These are phyloP conservation scores for Ceratocystis cacaofunesta DNA, from an alignment of 2,329 filamentous ascomycete genomes.

Conservation along the genomic window DNA sequence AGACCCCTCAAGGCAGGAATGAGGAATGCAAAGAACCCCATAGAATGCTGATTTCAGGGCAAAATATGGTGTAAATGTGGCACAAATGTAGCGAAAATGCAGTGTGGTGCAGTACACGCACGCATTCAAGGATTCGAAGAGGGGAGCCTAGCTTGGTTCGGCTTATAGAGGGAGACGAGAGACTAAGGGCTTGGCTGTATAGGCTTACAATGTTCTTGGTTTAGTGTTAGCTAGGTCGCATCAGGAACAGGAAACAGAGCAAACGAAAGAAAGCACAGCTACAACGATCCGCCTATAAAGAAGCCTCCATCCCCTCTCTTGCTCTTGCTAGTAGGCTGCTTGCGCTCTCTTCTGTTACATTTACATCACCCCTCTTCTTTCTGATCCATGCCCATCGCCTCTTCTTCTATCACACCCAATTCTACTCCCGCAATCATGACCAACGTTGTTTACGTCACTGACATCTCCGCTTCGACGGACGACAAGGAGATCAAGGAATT, in stretches of 20 bases:
- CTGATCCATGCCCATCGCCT: neutral
- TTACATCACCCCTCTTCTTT: neutral
- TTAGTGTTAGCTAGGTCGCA: neutral
- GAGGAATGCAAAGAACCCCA: neutral
- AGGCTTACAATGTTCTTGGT: neutral
- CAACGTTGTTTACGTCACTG: slow-evolving; percentile 69
- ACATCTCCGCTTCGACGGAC: slow-evolving; percentile 66
- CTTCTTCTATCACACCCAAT: slow-evolving; percentile 11
- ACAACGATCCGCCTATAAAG: slow-evolving; percentile 1
- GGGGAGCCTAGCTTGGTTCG: neutral
- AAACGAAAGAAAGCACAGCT: too few species aligned
- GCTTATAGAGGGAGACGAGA: neutral
- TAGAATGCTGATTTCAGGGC: neutral
- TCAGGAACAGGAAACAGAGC: neutral
- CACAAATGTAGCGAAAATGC: neutral
- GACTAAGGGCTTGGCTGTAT: neutral
- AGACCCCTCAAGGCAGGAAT: neutral
- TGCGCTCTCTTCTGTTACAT: neutral
- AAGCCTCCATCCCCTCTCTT: neutral
- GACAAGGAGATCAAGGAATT: slow-evolving; percentile 92
- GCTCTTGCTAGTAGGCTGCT: neutral
- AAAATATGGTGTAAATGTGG: neutral
- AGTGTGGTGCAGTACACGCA: neutral
- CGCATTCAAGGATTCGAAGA: neutral
- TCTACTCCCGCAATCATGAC: slow-evolving; percentile 32